phyloP scores from a whole-genome alignment of 352 stramenopile species.

The Sclerospora graminicola region DNA sequence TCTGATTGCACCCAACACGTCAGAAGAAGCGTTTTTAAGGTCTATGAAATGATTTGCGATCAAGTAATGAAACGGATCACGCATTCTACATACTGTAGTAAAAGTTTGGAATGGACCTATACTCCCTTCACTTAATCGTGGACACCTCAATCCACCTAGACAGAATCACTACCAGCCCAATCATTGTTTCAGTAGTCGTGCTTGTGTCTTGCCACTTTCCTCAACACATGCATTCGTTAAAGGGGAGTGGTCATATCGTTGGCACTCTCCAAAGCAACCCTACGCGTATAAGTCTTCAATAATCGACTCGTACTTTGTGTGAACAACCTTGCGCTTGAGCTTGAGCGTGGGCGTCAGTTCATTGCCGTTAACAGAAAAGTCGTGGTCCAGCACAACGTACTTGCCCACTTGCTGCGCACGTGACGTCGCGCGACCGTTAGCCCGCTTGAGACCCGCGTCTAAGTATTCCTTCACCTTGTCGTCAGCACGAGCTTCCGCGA shows the following conservation, averaged over 20 bases:
- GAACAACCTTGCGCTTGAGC: slow-evolving; percentile 89
- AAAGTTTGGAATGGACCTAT: too few species aligned
- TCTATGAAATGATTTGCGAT: too few species aligned
- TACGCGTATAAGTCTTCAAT: slow-evolving; percentile 87
- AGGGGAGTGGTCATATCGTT: slow-evolving; percentile 9
- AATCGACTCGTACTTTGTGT: slow-evolving; percentile 86
- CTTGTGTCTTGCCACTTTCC: too few species aligned
- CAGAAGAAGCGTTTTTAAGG: too few species aligned
- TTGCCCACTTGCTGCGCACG: slow-evolving; percentile 81
- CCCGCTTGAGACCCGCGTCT: slow-evolving; percentile 63
- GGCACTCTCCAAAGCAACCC: background rate
- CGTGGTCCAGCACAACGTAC: slow-evolving; percentile 75
- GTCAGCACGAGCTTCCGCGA: slow-evolving; percentile 52
- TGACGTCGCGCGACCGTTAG: slow-evolving; percentile 63
- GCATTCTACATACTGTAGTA: too few species aligned
- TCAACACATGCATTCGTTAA: background rate
- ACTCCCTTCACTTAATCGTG: too few species aligned
- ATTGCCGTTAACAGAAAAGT: slow-evolving; percentile 86
- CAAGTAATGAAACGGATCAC: too few species aligned
- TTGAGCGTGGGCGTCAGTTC: slow-evolving; percentile 96
- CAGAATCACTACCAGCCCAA: too few species aligned
- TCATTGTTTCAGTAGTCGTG: too few species aligned
- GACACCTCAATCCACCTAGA: too few species aligned
- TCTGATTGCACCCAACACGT: too few species aligned
- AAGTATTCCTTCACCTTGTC: slow-evolving; percentile 76